phyloP scores from a whole-genome alignment of 108 stramenopile genomes.

The Nitzschia palea region DNA sequence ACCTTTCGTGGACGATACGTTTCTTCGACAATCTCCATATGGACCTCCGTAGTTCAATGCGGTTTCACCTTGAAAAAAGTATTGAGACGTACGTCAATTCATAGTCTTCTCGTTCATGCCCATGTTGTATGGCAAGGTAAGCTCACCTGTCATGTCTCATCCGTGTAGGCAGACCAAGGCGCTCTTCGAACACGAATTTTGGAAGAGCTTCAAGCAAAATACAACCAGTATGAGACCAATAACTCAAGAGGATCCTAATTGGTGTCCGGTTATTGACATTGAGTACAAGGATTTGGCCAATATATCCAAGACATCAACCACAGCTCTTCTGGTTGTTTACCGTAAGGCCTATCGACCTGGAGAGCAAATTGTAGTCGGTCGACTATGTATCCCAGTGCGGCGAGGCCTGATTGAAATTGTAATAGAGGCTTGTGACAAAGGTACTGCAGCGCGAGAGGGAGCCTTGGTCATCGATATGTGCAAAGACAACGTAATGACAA shows the following conservation, averaged over 20 bases:
- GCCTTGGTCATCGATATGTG: neutral
- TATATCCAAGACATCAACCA: neutral
- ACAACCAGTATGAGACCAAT: constrained; percentile 3
- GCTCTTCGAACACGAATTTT: constrained; percentile 3
- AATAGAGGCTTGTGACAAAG: neutral
- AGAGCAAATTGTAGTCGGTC: constrained; percentile 2
- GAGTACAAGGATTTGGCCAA: neutral
- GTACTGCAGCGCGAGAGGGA: neutral
- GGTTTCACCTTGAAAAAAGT: neutral
- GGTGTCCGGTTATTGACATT: constrained; percentile 1
- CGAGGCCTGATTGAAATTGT: neutral
- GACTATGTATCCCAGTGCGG: neutral
- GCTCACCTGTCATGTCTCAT: too few species aligned
- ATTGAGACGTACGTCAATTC: constrained; percentile 9
- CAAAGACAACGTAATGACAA: constrained; percentile 4
- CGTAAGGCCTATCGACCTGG: neutral
- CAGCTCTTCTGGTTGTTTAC: neutral
- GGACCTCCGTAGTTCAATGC: neutral
- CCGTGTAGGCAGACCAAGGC: neutral
- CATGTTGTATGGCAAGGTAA: too few species aligned
- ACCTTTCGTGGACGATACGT: neutral
- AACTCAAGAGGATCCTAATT: neutral
- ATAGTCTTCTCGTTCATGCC: neutral
- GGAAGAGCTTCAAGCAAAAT: neutral
- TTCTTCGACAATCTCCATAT: constrained; percentile 9